Base-by-base conservation (phyloP, 441 rosid species). In the Codiaeum variegatum region DNA sequence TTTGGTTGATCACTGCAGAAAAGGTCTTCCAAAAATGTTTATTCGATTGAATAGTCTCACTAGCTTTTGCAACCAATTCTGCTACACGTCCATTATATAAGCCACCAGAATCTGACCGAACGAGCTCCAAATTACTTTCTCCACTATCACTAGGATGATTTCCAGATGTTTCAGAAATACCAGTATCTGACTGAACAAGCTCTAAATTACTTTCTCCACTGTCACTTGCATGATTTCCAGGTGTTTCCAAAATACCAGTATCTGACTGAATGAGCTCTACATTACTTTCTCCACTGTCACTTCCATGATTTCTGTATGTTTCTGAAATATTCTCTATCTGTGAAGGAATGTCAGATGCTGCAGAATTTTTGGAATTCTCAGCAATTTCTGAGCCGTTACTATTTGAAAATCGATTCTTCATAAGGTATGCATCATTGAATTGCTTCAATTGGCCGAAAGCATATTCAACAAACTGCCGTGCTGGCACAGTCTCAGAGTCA, bases 401-500 rank as follows among this genome's bases (percentile, higher is more conserved):
- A 26, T 74, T 81, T 72, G 77, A 67, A 72, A 69, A 73, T 67
- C 62, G 76, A 77, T 81, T 82, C 77, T 82, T 86, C 80, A 67
- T 32, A 78, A 74, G 68, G 36, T 86, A 75, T 61, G 87, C 56
- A 74, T 83, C 91, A 78, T 84, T 90, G 80, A 91, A 84, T 75
- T 96, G 82, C 79, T 91, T 91, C 70, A 92, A 73, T 84, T 85
- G 97, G 62, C 96, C 96, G 75, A 94, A 94, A 68, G 96, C 94
- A 83, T 82, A 84, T 85, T 94, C 92, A 69, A 94, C 98, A 85
- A 92, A 92, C 69, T 90, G 90, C 9, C 97, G 88, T 21, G 90
- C 97, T 69, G 93, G 93, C 68, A 94, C 84, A 38, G 87, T 76
- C 61, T 90, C 95, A 66, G 93, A 83, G 69, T 91, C 94, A 55